Evolutionary conservation across 352 stramenopile genomes (phyloP), one percentile per base, ranked within the genome.

Genomic region (Saprolegnia parasitica): DNA sequence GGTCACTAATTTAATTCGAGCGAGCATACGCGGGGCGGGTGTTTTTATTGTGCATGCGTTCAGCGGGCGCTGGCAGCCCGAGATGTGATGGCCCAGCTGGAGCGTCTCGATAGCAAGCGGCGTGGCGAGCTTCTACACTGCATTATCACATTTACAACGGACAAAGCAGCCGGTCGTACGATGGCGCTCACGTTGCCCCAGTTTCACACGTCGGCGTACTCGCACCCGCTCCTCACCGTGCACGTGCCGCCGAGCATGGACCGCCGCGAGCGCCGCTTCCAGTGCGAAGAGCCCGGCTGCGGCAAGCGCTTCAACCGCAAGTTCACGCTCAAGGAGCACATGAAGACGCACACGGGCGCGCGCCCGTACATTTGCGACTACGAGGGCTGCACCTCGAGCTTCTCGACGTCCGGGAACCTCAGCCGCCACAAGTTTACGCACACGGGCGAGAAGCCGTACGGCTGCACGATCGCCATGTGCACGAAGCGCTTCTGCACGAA

Each of bases 361-460:
- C 91, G 91, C 61, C 87, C 85, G 24, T 95, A 93, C 72, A 81
- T 72, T 21, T 95, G 87, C 56, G 84, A 93, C 74, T 81, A 81
- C 61, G 76, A 88, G 6, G 84, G 84, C 72, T 93, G 85, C 72
- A 45, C 75, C 49, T 82, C 91, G 68, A 78, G 85, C 15, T 95
- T 95, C 75, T 93, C 91, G 73, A 95, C 87, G 74, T 95, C 87
- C 10, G 87, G 87, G 15, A 95, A 95, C 72, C 65, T 95, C 11
- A 93, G 84, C 65, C 84, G 87, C 58, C 87, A 95, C 76, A 93
- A 93, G 70, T 85, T 86, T 72, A 95, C 93, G 72, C 87, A 95
- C 74, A 91, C 79, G 50, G 87, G 87, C 55, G 87, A 92, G 67
- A 78, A 86, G 5, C 87, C 87, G 24, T 95, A 93, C 72, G 81